Base-by-base conservation (phyloP, 345 rosid species). In the Brassica cretica region DNA sequence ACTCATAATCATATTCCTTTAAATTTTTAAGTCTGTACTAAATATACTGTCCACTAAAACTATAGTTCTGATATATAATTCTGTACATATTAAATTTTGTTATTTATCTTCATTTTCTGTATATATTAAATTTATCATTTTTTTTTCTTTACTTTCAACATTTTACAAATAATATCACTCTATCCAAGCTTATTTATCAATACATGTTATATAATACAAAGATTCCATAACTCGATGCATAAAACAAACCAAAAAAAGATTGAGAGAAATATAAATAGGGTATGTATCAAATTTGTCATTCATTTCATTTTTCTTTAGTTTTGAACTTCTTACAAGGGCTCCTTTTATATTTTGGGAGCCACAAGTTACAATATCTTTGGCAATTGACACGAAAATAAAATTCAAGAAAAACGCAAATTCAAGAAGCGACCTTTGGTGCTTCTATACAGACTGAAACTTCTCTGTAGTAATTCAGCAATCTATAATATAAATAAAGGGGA, bases 401-500 rank as follows among this genome's bases (percentile, higher is more conserved):
- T 15, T 6, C 25, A 14, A 77, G 19, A 29, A 12, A 58, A 62
- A 12, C 39, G 18, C 55, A 65, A 24, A 10, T 56, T 66, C 44
- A 29, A 80, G 79, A 75, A 80, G 82, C 76, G 15, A 30, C 79
- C 78, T 67, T 80, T 70, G 68, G 72, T 70, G 72, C 68, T 80
- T 65, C 76, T 75, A 64, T 74, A 55, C 70, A 19, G 2, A 79
- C 27, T 74, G 18, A 35, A 68, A 46, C 44, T 1, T 56, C 72
- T 71, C 70, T 61, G 30, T 60, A 44, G 56, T 72, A 73, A 64
- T 67, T 24, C 58, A 60, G 8, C 69, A 63, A 15, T 33, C 9
- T 58, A 21, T 3, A 1, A 67, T 78, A 61, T 32, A 73, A 33
- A 33, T 66, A 63, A 73, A 29, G 56, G 59, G 56, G 70, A 80